Base-by-base conservation (phyloP, 2,329 filamentous ascomycete species). In the Aspergillus spinulosporus region DNA sequence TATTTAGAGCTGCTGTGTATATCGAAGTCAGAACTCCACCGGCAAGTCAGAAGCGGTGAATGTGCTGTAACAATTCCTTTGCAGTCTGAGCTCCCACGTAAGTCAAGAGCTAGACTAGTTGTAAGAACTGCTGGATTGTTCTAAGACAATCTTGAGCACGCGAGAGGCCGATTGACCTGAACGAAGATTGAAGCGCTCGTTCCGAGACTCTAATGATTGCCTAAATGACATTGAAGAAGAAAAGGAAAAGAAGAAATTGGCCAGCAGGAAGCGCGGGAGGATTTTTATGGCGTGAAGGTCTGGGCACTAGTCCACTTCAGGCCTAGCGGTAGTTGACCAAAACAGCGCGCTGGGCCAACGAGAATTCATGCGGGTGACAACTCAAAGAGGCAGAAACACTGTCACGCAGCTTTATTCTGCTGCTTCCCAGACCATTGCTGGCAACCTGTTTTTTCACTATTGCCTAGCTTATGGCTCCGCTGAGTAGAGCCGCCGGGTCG, bases 181-280 rank as follows among this genome's bases (percentile, higher is more conserved):
- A 89, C 86, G 92, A 91, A 89, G 84, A 97, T 84, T 90, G 90
- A 73, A 59, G 15, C 65, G 85, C 89, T 86, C 89, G 86, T 86
- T 89, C 89, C 92, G 93, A 95, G 94, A 99, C 94, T 99, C 94
- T 97, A 97, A 93, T 89, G 90, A 89, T 85, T 88, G 89, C 88
- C 91, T 93, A 82, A 77, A 73, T 72, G 78, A 82, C 80, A 82
- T 82, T 78, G 72, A 75, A 75, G 74, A 80, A 80, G 74, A 78
- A 75, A 80, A 73, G 75, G 74, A 71, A 70, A 65, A 63, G 66
- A 76, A 74, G 70, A 70, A 72, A 70, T 70, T 70, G 64, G 60
- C 65, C 66, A 64, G 65, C 61, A 57, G 21, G 64, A 56, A 60
- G 60, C 58, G 60, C 57, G 61, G 61, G 62, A 63, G 65, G 60